phyloP scores from a whole-genome alignment of 352 stramenopile species.

The Thalassiosira mediterranea region DNA sequence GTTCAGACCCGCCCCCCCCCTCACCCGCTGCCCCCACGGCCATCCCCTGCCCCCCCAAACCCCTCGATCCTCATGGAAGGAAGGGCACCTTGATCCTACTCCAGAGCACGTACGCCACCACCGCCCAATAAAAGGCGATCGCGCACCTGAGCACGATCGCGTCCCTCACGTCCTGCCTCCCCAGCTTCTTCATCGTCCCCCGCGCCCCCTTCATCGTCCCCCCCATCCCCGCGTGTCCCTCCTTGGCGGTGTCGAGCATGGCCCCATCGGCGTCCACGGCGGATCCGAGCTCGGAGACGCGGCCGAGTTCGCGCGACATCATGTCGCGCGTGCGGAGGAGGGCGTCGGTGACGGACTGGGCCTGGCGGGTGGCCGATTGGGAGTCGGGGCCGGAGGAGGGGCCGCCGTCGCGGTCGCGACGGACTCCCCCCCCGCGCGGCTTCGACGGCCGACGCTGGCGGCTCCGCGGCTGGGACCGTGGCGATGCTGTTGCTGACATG shows the following conservation, averaged over 20 bases:
- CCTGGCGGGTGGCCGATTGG: constrained; percentile 42
- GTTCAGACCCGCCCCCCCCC: too few relatives aligned
- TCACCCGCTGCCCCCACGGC: neutral
- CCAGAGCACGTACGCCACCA: constrained; percentile 50
- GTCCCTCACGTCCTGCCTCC: constrained; percentile 49
- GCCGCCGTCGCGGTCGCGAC: too few relatives aligned
- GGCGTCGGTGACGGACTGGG: constrained; percentile 42
- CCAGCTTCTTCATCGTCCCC: constrained; percentile 28
- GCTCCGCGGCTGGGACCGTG: neutral
- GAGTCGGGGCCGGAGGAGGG: too few relatives aligned
- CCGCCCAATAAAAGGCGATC: constrained; percentile 47
- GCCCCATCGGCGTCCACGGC: constrained; percentile 40
- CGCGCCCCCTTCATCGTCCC: constrained; percentile 48
- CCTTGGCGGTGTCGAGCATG: constrained; percentile 23
- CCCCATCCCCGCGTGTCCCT: constrained; percentile 46
- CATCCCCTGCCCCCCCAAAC: neutral
- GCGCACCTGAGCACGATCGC: constrained; percentile 42
- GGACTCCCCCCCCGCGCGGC: too few relatives aligned
- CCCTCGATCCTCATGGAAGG: constrained; percentile 24
- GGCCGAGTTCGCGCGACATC: constrained; percentile 44
- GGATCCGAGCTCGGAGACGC: constrained; percentile 27
- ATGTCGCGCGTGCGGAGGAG: constrained; percentile 45
- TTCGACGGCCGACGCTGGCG: neutral
- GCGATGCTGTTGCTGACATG: too few relatives aligned
- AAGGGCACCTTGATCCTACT: constrained; percentile 51